Conservation (phyloP, 139 green algal genomes). For the Pedinophyceae sp. region DNA sequence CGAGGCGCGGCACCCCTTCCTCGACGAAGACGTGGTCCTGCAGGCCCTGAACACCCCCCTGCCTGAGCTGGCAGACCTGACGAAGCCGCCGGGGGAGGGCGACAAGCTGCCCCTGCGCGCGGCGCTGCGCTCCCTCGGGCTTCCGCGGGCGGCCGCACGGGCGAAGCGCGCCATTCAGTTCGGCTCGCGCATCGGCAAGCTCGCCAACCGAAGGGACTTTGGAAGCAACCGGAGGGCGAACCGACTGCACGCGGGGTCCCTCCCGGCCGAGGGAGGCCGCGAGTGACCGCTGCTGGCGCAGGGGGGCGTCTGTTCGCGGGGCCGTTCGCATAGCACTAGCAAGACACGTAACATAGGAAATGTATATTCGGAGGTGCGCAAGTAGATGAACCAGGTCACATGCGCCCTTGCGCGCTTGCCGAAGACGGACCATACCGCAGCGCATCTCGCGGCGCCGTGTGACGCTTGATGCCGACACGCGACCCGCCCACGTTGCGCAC, state of each 20-base stretch:
- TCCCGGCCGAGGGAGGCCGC: too few species aligned
- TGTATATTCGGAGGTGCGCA: too few species aligned
- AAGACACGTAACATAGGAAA: too few species aligned
- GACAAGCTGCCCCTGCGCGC: constrained; percentile 77
- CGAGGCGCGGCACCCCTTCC: constrained; percentile 73
- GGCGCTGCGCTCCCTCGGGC: constrained; percentile 33
- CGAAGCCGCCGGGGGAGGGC: constrained; percentile 36
- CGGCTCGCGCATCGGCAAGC: constrained; percentile 62
- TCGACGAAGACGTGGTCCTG: constrained; percentile 70
- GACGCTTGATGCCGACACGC: too few species aligned
- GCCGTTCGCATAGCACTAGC: too few species aligned
- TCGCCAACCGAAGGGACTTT: constrained; percentile 62
- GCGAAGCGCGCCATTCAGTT: constrained; percentile 90
- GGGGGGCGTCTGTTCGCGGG: too few species aligned
- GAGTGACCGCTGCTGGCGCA: too few species aligned
- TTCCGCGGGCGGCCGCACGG: constrained; percentile 37
- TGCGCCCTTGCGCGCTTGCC: too few species aligned
- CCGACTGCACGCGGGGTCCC: constrained; percentile 27
- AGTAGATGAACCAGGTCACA: too few species aligned
- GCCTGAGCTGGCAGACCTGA: constrained; percentile 25
- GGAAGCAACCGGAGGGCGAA: constrained; percentile 72
- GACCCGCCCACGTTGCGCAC: too few species aligned
- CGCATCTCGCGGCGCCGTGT: too few species aligned
- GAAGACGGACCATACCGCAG: too few species aligned
- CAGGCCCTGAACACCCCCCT: constrained; percentile 31